Evolutionary conservation across 306 rosid species (phyloP), one percentile per base, ranked within the genome.

Genomic region (Cucumis cinereus): DNA sequence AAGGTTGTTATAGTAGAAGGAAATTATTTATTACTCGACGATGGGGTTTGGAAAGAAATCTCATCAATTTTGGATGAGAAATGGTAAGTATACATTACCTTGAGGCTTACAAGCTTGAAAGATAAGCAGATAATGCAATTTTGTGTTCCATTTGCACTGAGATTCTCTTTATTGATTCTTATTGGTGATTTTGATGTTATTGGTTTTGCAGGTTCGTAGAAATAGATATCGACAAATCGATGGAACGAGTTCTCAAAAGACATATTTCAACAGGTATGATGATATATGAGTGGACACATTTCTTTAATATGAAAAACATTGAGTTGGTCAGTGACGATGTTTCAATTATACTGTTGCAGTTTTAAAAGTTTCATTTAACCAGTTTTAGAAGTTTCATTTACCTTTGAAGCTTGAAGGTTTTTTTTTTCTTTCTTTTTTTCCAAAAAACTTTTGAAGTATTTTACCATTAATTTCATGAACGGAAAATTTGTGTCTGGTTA

Each of bases 1-100:
- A 90, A 90, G 83, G 83, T 92, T 69, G 86, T 92, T 53, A 84
- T 92, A 54, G 89, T 92, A 72, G 96, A 92, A 92, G 98, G 96
- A 78, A 89, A 90, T 81, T 90, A 92, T 83, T 40, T 92, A 73
- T 81, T 90, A 53, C 77, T 88, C 87, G 96, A 89, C 38, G 89
- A 85, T 79, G 96, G 89, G 62, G 61, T 77, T 62, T 92, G 98
- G 98, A 90, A 85, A 77, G 98, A 90, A 79, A 77, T 92, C 80
- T 87, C 94, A 58, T 84, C 94, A 55, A 53, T 83, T 64, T 92
- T 92, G 64, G 91, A 92, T 53, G 94, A 90, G 84, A 92, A 89
- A 73, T 92, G 98, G 98, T 82, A 87, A 85, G 89, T 71, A 33
- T 53, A 38, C 67, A 61, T 76, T 73, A 61, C 79, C 58, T n/a